Evolutionary conservation across 2,329 filamentous ascomycete genomes (phyloP).

Genomic region (Orbilia javanica): DNA sequence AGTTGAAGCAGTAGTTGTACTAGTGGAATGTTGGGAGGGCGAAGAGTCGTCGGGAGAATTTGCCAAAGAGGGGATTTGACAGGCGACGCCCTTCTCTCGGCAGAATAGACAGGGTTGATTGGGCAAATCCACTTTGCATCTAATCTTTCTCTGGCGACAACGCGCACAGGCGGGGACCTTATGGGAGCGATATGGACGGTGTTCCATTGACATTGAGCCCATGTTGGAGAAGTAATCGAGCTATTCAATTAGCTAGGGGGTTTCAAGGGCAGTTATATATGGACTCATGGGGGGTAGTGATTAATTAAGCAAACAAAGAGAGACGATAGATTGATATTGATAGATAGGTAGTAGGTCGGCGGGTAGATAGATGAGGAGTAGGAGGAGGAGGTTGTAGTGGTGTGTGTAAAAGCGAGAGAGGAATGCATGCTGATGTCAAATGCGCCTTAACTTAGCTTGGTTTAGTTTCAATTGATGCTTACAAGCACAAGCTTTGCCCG

Average conservation of each 20-base stretch:
- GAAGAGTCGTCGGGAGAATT: slow-evolving; percentile 54
- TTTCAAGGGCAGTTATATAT: not conserved
- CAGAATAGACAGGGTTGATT: slow-evolving; percentile 72
- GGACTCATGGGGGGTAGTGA: not conserved
- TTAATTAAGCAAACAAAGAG: not conserved
- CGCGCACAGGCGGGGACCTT: slow-evolving; percentile 73
- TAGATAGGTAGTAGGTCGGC: too few species aligned
- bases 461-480: slow-evolving; percentile 2
- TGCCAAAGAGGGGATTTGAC: slow-evolving; percentile 62
- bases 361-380: not conserved
- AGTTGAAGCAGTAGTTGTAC: not conserved
- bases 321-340: not conserved
- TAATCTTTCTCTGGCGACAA: slow-evolving; percentile 73
- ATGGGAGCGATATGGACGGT: slow-evolving; percentile 73
- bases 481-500: slow-evolving; percentile 1
- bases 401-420: slow-evolving; percentile 1
- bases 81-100: slow-evolving; percentile 72
- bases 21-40: slow-evolving; percentile 5
- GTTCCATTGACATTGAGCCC: slow-evolving; percentile 54
- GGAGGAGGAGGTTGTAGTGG: not conserved
- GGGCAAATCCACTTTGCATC: slow-evolving; percentile 72
- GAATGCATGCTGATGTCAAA: slow-evolving; percentile 13
- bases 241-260: not conserved
- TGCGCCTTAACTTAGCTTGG: slow-evolving; percentile 4
- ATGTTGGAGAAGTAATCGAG: slow-evolving; percentile 3